Evolutionary conservation across 805 yeast genomes (phyloP).

Genomic region (Spathaspora gorwiae): DNA sequence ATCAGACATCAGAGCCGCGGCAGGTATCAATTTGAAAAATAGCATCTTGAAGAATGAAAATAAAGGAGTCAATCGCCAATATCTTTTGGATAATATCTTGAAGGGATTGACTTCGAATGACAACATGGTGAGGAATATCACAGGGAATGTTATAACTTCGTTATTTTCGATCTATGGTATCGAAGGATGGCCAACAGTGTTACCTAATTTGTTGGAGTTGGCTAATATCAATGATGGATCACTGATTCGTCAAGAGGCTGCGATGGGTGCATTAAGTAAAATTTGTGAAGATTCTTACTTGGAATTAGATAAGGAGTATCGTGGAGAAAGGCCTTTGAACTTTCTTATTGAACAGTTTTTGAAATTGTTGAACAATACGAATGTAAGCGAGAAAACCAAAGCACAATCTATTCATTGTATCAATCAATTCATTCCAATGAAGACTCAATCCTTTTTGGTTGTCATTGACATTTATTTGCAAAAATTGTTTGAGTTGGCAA

Average conservation of each 20-base stretch:
- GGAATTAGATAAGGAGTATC: constrained; percentile 59
- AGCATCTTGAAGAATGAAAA: constrained; percentile 44
- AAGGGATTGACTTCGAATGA: constrained; percentile 54
- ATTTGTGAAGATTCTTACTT: constrained; percentile 84
- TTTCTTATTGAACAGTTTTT: constrained; percentile 65
- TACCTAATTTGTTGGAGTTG: constrained; percentile 65
- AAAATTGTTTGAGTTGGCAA: constrained; percentile 66
- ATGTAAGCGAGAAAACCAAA: constrained; percentile 45
- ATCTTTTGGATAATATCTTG: constrained; percentile 41
- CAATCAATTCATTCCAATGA: constrained; percentile 68
- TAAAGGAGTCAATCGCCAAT: constrained; percentile 19
- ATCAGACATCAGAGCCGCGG: constrained; percentile 73
- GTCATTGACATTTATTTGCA: constrained; percentile 63
- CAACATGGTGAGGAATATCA: constrained; percentile 72
- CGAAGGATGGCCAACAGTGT: constrained; percentile 65
- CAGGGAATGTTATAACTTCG: constrained; percentile 87
- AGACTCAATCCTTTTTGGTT: constrained; percentile 59
- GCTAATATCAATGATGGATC: constrained; percentile 20
- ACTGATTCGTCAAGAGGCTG: constrained; percentile 55
- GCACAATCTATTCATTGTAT: constrained; percentile 66
- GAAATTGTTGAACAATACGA: constrained; percentile 35
- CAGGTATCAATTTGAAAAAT: constrained; percentile 84
- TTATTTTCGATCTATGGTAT: constrained; percentile 68
- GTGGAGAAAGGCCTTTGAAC: constrained; percentile 64
- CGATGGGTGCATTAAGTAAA: constrained; percentile 75